Evolutionary conservation across 352 stramenopile species (phyloP).

Genomic region (Pythium scleroteichum): DNA sequence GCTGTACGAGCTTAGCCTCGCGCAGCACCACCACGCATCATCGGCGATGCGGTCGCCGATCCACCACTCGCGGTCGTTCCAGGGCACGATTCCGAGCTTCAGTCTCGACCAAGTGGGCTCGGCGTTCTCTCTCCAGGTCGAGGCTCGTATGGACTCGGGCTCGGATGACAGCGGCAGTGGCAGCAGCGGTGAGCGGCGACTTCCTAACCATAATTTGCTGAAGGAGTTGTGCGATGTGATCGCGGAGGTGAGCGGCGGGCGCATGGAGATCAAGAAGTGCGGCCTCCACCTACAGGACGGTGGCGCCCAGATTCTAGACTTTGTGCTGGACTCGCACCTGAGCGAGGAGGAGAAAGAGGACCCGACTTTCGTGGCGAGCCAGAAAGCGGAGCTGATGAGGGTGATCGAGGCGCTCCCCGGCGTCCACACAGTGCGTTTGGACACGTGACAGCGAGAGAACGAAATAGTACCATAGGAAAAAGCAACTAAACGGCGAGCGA

Average conservation of each 20-base stretch:
- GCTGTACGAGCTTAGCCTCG: constrained; percentile 65
- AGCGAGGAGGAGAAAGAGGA: constrained; percentile 17
- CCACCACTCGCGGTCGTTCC: constrained; percentile 23
- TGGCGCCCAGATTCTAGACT: constrained; percentile 75
- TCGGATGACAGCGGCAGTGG: constrained; percentile 26
- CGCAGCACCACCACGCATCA: constrained; percentile 36
- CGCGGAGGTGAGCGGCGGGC: constrained; percentile 46
- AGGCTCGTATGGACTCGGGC: constrained; percentile 49
- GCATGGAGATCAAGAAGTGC: constrained; percentile 83
- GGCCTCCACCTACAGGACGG: constrained; percentile 72
- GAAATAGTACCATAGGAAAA: constrained; percentile 21
- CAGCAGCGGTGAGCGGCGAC: constrained; percentile 43
- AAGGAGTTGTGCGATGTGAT: constrained; percentile 85
- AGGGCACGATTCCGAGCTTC: constrained; percentile 15
- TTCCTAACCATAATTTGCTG: constrained; percentile 87
- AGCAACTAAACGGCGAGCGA: neutral
- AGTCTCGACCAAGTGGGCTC: constrained; percentile 2
- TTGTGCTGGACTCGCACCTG: constrained; percentile 58
- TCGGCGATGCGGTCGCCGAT: constrained; percentile 27
- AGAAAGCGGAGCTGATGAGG: constrained; percentile 21
- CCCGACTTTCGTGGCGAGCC: neutral
- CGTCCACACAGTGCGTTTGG: constrained; percentile 26
- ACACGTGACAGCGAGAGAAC: constrained; percentile 10
- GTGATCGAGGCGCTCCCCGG: constrained; percentile 17
- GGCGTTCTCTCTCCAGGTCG: constrained; percentile 56